Base-by-base conservation (phyloP, 2,329 filamentous ascomycete species). In the Cladosporium sp. region DNA sequence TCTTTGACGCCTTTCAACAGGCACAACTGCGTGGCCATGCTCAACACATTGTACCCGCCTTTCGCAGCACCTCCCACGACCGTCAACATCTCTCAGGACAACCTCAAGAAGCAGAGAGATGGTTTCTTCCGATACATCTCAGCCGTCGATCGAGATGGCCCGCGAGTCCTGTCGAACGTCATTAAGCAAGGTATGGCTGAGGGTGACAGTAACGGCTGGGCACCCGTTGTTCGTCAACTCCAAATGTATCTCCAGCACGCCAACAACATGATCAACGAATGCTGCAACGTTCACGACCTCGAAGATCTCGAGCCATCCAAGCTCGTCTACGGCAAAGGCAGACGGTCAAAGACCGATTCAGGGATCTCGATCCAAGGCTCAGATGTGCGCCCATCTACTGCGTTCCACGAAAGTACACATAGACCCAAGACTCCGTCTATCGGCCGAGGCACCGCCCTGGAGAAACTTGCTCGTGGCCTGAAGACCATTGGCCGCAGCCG, bases 41-140 rank as follows among this genome's bases (percentile, higher is more conserved):
- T 86, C 46, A 86, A 86, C 68, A 85, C 82, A 9, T 72, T 86
- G 31, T 81, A 84, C 57, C 83, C 83, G 7, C 81, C 83, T 2
- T 54, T 58, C 10, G 72, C 77, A 40, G 71, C 73, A 41, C 66
- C 68, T 13, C 71, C 72, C 41, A 79, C 77, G 4, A 80, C 79
- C 9, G 68, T 74, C 28, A 74, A 78, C 48, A 66, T 84, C 54
- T 80, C 76, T 8, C 66, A 70, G 3, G 66, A 74, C 22, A 72
- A 77, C 6, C 70, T 86, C 51, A 74, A 75, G 53, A 69, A 72
- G 10, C 81, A 85, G 61, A 78, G 83, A n/a, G 74, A 79, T 32
- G 74, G 72, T 6, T 84, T 84, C 66, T 85, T 84, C 70, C 75
- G 77, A 37, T 83, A 83, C 63, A 84, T 86, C 60, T 71, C 71